phyloP scores from a whole-genome alignment of 1,284 basidiomycete genomes.

The Malassezia slooffiae region DNA sequence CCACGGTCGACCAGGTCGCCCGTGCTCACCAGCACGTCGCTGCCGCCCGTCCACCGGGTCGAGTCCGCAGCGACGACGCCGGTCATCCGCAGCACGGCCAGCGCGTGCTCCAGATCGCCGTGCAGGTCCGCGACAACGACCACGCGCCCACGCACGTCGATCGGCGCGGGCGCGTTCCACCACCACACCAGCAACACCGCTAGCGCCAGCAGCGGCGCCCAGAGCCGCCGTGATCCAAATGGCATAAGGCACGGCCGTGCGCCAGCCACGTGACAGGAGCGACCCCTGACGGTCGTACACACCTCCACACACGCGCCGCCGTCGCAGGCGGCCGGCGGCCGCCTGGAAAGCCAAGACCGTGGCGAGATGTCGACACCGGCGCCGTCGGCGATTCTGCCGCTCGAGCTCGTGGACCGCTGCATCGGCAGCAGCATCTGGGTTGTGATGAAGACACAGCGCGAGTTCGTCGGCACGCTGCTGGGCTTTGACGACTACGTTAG shows the following conservation, averaged over 20 bases:
- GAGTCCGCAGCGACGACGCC: slow-evolving; percentile 17
- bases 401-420: slow-evolving; percentile 47
- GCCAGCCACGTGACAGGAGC: too few species aligned
- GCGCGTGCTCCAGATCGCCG: slow-evolving; percentile 36
- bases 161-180: too few species aligned
- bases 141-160: slow-evolving; percentile 13
- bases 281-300: background rate
- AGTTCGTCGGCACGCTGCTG: slow-evolving; percentile 70
- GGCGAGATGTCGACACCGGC: too few species aligned
- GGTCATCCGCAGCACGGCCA: slow-evolving; percentile 34
- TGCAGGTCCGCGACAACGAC: slow-evolving; percentile 42
- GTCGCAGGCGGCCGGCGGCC: background rate
- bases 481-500: slow-evolving; percentile 99
- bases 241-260: too few species aligned
- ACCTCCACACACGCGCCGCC: slow-evolving; percentile 1
- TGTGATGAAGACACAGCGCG: slow-evolving; percentile 45
- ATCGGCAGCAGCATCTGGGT: slow-evolving; percentile 47
- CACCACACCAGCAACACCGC: too few species aligned
- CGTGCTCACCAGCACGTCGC: slow-evolving; percentile 35
- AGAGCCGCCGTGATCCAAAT: too few species aligned
- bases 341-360: slow-evolving; percentile 4
- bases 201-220: too few species aligned
- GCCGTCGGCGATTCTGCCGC: slow-evolving; percentile 34
- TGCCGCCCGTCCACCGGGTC: slow-evolving; percentile 26
- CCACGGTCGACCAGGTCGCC: slow-evolving; percentile 45